Percentiles rank a stretch among this genome's conserved stretches.
Evolutionary conservation across 805 yeast genomes (phyloP).

Genomic region (Pichia scutulata): DNA sequence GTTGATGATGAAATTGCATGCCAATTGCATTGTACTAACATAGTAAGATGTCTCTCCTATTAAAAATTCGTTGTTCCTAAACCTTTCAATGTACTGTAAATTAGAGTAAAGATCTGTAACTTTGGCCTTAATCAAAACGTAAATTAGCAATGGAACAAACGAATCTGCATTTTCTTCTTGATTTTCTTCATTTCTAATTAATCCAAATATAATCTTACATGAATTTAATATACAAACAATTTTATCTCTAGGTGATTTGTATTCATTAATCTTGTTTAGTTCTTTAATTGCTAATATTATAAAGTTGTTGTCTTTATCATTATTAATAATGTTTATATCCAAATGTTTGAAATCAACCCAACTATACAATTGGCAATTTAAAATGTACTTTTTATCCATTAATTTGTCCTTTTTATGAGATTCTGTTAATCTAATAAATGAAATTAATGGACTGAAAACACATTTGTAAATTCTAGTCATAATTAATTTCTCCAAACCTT

Average conservation of each 20-base stretch:
- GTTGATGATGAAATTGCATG: slow-evolving; percentile 68
- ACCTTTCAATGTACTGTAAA: slow-evolving; percentile 76
- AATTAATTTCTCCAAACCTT: slow-evolving; percentile 86
- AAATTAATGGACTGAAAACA: slow-evolving; percentile 66
- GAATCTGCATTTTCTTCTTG: slow-evolving; percentile 85
- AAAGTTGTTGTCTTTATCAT: slow-evolving; percentile 43
- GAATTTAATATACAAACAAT: slow-evolving; percentile 84
- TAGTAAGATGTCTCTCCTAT: slow-evolving; percentile 90
- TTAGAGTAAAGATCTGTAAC: slow-evolving; percentile 67
- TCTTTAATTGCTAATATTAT: slow-evolving; percentile 65
- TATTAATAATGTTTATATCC: slow-evolving; percentile 51
- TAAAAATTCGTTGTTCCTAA: slow-evolving; percentile 65
- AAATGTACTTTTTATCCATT: slow-evolving; percentile 57
- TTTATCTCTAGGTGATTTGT: slow-evolving; percentile 91
- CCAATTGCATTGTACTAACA: slow-evolving; percentile 83
- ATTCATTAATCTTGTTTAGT: slow-evolving; percentile 67
- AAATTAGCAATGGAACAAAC: slow-evolving; percentile 83
- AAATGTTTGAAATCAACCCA: slow-evolving; percentile 73
- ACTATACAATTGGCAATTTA: slow-evolving; percentile 21
- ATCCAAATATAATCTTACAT: slow-evolving; percentile 87
- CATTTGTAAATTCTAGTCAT: slow-evolving; percentile 78
- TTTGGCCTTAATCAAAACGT: slow-evolving; percentile 64
- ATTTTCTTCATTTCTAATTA: slow-evolving; percentile 51
- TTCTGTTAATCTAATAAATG: slow-evolving; percentile 36
- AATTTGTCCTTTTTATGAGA: slow-evolving; percentile 57